Conservation (phyloP, 805 yeast genomes). For the Isabelozyma pseudorhagii region DNA sequence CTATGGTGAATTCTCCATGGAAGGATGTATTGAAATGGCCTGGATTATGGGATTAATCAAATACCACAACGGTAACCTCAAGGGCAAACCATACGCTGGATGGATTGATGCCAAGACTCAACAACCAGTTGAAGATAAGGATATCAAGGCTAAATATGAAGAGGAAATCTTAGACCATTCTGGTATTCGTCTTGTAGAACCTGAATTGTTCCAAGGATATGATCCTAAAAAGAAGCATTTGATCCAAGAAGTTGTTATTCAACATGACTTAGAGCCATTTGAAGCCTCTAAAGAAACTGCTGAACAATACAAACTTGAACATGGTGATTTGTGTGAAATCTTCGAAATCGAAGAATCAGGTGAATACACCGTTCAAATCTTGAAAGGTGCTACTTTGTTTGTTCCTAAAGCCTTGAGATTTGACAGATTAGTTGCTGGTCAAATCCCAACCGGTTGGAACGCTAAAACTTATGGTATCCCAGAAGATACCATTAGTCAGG, state of each 20-base stretch:
- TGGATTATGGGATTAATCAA: slow-evolving; percentile 99
- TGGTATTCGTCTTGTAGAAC: slow-evolving; percentile 96
- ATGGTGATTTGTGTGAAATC: slow-evolving; percentile 89
- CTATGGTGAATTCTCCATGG: slow-evolving; percentile 87
- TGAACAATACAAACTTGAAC: slow-evolving; percentile 87
- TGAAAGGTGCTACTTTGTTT: slow-evolving; percentile 88
- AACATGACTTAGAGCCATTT: slow-evolving; percentile 94
- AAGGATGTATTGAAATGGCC: slow-evolving; percentile 98
- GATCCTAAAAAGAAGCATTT: slow-evolving; percentile 91
- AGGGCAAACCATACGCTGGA: slow-evolving; percentile 90
- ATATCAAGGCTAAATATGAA: slow-evolving; percentile 90
- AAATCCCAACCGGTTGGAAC: slow-evolving; percentile 98
- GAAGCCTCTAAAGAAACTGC: slow-evolving; percentile 96
- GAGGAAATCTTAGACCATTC: slow-evolving; percentile 83
- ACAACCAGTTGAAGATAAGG: slow-evolving; percentile 92
- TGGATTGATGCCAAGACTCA: slow-evolving; percentile 96
- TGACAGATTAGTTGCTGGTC: slow-evolving; percentile 84
- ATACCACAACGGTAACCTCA: slow-evolving; percentile 87
- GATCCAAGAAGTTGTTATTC: slow-evolving; percentile 93
- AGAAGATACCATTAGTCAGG: slow-evolving; percentile 90
- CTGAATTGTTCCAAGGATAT: slow-evolving; percentile 90
- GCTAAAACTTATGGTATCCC: slow-evolving; percentile 93
- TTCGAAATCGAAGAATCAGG: slow-evolving; percentile 87
- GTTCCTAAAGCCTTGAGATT: slow-evolving; percentile 84
- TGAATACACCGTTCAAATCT: slow-evolving; percentile 83